Percentiles rank a stretch among this genome's conserved stretches.
Conservation (phyloP, 2,329 filamentous ascomycete genomes). For the Xylariaceae sp. region DNA sequence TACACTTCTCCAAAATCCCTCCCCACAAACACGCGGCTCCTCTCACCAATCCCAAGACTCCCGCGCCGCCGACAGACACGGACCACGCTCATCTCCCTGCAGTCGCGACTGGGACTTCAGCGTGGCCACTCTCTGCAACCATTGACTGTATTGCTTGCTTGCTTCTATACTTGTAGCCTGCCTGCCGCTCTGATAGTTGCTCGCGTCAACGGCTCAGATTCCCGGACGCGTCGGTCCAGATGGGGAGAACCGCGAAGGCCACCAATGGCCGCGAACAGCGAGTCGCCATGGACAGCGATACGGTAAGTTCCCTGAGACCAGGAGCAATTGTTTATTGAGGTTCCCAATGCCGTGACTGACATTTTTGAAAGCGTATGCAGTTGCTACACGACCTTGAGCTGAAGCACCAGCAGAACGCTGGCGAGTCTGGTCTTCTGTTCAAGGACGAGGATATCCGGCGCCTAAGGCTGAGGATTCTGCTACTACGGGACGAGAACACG, state of each 20-base stretch:
- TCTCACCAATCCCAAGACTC: too few species aligned
- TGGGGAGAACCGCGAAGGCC: slow-evolving; percentile 21
- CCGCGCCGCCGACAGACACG: too few species aligned
- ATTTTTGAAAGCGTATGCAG: slow-evolving; percentile 32
- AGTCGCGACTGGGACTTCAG: too few species aligned
- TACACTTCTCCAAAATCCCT: not conserved
- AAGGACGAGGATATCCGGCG: slow-evolving; percentile 70
- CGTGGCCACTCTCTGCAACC: too few species aligned
- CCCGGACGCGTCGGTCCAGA: slow-evolving; percentile 13
- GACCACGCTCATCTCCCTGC: too few species aligned
- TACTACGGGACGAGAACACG: slow-evolving; percentile 70
- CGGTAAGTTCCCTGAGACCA: too few species aligned
- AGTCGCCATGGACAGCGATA: slow-evolving; percentile 29
- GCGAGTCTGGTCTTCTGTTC: slow-evolving; percentile 58
- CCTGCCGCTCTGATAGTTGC: too few species aligned
- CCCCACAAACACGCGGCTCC: slow-evolving; percentile 13
- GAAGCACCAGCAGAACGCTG: slow-evolving; percentile 57
- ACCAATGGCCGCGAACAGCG: slow-evolving; percentile 18
- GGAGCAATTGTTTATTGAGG: too few species aligned
- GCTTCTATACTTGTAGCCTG: not conserved
- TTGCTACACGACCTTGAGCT: slow-evolving; percentile 55
- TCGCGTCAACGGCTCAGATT: too few species aligned
- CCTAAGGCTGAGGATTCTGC: slow-evolving; percentile 58
- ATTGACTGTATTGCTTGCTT: too few species aligned
- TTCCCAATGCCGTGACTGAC: too few species aligned